A percentile compares a stretch with the other conserved stretches of the same genome.
Conservation (phyloP, 2,329 filamentous ascomycete genomes). For the Talaromyces sp. region DNA sequence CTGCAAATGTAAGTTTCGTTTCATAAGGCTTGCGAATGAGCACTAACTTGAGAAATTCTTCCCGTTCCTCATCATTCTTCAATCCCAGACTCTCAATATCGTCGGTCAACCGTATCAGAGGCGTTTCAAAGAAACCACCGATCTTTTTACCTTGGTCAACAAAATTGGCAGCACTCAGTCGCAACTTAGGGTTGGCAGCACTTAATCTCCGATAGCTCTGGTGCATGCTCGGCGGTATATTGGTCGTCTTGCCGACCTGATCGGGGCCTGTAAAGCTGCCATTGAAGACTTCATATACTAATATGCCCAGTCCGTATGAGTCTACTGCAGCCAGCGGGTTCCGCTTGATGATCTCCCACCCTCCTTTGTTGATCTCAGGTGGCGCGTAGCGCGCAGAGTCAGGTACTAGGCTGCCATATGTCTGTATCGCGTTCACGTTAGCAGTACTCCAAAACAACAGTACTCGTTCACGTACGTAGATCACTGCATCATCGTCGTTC, state of each 20-base stretch:
- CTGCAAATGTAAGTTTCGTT: slow-evolving; percentile 32
- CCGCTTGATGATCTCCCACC: slow-evolving; percentile 89
- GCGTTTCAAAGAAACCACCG: slow-evolving; percentile 87
- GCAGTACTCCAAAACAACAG: slow-evolving; percentile 3
- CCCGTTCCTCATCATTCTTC: slow-evolving; percentile 78
- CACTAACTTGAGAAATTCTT: slow-evolving; percentile 70
- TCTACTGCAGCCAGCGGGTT: slow-evolving; percentile 78
- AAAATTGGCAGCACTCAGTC: slow-evolving; percentile 79
- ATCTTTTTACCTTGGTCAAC: slow-evolving; percentile 80
- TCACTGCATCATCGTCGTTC: slow-evolving; percentile 90
- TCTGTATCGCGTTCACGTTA: slow-evolving; percentile 48
- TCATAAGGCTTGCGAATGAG: background rate
- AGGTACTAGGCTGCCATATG: slow-evolving; percentile 80
- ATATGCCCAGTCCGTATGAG: slow-evolving; percentile 76
- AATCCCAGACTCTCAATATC: slow-evolving; percentile 89
- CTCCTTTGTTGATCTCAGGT: slow-evolving; percentile 77
- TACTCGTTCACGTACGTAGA: slow-evolving; percentile 60
- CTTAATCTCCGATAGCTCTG: slow-evolving; percentile 85
- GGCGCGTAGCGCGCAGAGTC: slow-evolving; percentile 81
- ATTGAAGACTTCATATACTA: slow-evolving; percentile 91
- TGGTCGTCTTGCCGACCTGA: slow-evolving; percentile 80
- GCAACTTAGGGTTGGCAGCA: slow-evolving; percentile 82
- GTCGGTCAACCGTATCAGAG: slow-evolving; percentile 86
- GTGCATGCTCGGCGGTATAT: slow-evolving; percentile 82
- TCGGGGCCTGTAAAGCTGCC: slow-evolving; percentile 72